phyloP scores from a whole-genome alignment of 2,329 filamentous ascomycete genomes.

The Neoascochyta sp. region DNA sequence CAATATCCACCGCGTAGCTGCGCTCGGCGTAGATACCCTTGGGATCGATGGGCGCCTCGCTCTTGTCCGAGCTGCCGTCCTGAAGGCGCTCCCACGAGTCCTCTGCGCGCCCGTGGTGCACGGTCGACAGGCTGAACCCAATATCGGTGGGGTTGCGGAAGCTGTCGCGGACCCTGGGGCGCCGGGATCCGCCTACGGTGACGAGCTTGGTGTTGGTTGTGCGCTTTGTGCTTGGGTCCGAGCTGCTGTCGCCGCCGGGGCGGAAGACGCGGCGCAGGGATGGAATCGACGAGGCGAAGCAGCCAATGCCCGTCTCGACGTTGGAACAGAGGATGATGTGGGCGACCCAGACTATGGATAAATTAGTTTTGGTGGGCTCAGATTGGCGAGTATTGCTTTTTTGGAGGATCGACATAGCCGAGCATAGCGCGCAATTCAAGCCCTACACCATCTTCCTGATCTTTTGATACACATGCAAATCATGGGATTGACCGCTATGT shows the following conservation, averaged over 20 bases:
- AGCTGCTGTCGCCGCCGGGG: slow-evolving; percentile 8
- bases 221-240: slow-evolving; percentile 9
- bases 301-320: slow-evolving; percentile 22
- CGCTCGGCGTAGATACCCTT: slow-evolving; percentile 12
- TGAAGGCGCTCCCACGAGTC: slow-evolving; percentile 17
- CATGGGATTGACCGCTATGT: too few species aligned
- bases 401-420: too few species aligned
- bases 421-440: too few species aligned
- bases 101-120: slow-evolving; percentile 10
- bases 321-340: slow-evolving; percentile 23
- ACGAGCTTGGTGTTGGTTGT: slow-evolving; percentile 5
- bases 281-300: slow-evolving; percentile 17
- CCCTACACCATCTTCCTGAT: too few species aligned
- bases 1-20: slow-evolving; percentile 14
- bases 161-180: slow-evolving; percentile 6
- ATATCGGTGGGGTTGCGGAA: slow-evolving; percentile 10
- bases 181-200: slow-evolving; percentile 7
- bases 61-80: slow-evolving; percentile 15
- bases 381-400: too few species aligned
- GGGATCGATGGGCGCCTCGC: slow-evolving; percentile 8
- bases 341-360: slow-evolving; percentile 15
- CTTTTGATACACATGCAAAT: too few species aligned
- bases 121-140: slow-evolving; percentile 13
- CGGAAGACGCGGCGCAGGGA: slow-evolving; percentile 17
- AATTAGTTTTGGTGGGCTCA: slow-evolving; percentile 2